Conservation (phyloP, 1,284 basidiomycete species). For the Lentinus polychrous region DNA sequence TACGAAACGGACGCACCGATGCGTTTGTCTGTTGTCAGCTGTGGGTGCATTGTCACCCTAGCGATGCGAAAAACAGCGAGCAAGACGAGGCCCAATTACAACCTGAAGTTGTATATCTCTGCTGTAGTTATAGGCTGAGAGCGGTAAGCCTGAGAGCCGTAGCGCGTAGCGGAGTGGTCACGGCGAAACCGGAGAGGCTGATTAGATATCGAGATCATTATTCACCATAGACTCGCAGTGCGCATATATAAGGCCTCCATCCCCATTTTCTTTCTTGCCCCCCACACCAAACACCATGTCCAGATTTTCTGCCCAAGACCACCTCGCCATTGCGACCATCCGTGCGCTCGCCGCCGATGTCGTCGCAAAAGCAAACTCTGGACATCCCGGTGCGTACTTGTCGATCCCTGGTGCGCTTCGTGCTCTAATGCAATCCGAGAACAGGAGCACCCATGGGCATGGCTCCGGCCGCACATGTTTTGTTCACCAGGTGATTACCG, state of each 20-base stretch:
- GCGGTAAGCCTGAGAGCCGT: neutral
- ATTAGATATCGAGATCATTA: slow-evolving; percentile 1
- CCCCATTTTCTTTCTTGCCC: slow-evolving; percentile 14
- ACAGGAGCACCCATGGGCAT: slow-evolving; percentile 85
- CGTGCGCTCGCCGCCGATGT: slow-evolving; percentile 68
- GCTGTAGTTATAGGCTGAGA: too few species aligned
- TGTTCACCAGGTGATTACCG: slow-evolving; percentile 65
- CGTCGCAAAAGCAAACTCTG: slow-evolving; percentile 83
- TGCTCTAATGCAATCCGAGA: slow-evolving; percentile 3
- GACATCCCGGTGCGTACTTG: slow-evolving; percentile 67
- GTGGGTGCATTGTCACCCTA: slow-evolving; percentile 53
- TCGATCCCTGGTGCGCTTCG: neutral
- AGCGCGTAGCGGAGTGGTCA: too few species aligned
- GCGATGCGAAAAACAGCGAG: neutral
- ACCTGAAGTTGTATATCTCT: too few species aligned
- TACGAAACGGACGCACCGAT: slow-evolving; percentile 35
- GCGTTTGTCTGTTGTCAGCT: slow-evolving; percentile 59
- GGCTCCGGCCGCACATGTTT: slow-evolving; percentile 84
- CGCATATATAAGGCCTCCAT: slow-evolving; percentile 18
- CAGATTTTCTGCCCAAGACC: slow-evolving; percentile 43
- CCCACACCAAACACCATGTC: slow-evolving; percentile 34
- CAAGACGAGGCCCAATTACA: too few species aligned
- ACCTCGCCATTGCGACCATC: slow-evolving; percentile 58
- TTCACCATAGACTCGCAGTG: neutral
- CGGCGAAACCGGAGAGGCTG: neutral